phyloP scores from a whole-genome alignment of 2,329 filamentous ascomycete species.

The Camillea tinctor region DNA sequence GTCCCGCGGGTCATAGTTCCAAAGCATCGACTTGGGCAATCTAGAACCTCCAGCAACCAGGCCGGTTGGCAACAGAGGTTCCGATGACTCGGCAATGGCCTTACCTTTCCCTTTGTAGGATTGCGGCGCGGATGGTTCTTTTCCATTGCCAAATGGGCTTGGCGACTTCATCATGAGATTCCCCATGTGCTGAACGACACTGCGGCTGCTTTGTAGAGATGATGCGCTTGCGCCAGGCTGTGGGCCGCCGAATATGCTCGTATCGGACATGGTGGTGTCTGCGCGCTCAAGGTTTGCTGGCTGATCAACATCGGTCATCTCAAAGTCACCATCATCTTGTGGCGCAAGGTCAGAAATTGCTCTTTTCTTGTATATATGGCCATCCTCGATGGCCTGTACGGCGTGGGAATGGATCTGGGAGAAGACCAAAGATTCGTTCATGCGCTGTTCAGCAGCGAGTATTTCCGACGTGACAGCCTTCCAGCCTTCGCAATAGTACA shows the following conservation, averaged over 20 bases:
- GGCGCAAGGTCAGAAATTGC: slow-evolving; percentile 43
- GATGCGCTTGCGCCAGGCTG: slow-evolving; percentile 24
- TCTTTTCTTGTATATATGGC: slow-evolving; percentile 55
- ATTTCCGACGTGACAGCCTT: slow-evolving; percentile 67
- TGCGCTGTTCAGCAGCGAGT: slow-evolving; percentile 60
- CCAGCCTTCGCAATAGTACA: slow-evolving; percentile 88
- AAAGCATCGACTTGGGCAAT: slow-evolving; percentile 47
- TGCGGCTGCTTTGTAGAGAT: slow-evolving; percentile 26
- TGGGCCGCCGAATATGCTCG: slow-evolving; percentile 29
- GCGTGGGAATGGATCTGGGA: slow-evolving; percentile 43
- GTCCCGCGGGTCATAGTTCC: slow-evolving; percentile 48
- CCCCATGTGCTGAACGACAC: slow-evolving; percentile 29
- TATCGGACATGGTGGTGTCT: slow-evolving; percentile 23
- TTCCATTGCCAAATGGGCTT: slow-evolving; percentile 31
- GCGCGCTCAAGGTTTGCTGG: slow-evolving; percentile 24
- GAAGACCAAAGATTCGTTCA: slow-evolving; percentile 44
- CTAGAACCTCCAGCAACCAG: slow-evolving; percentile 13
- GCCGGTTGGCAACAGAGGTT: slow-evolving; percentile 10
- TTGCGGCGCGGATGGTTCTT: slow-evolving; percentile 20
- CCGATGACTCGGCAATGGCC: slow-evolving; percentile 24
- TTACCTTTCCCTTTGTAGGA: slow-evolving; percentile 37
- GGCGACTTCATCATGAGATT: slow-evolving; percentile 37
- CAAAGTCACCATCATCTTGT: slow-evolving; percentile 46
- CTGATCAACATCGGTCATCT: slow-evolving; percentile 44
- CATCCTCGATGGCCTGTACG: slow-evolving; percentile 44